A percentile compares a stretch with the other conserved stretches of the same genome.
Evolutionary conservation across 345 rosid species (phyloP).

Genomic region (Citrus hindsii): DNA sequence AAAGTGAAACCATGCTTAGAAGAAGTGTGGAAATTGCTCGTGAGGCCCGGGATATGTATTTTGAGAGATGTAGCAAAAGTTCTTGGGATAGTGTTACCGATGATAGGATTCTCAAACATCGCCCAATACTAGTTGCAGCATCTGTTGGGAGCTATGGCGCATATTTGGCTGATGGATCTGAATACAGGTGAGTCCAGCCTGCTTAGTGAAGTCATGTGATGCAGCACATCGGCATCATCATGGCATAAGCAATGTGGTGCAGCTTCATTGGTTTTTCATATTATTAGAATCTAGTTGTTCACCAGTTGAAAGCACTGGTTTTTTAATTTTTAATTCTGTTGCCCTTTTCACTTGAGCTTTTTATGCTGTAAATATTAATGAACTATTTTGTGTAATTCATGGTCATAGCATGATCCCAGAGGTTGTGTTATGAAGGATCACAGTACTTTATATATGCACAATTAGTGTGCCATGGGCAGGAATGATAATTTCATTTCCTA

Average conservation of each 20-base stretch:
- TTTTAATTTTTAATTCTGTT: neutral
- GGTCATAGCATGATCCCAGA: neutral
- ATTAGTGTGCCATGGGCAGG: neutral
- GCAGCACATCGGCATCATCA: neutral
- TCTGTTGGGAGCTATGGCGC: slow-evolving; percentile 90
- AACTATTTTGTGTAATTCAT: neutral
- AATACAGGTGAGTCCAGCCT: slow-evolving; percentile 53
- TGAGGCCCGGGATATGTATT: slow-evolving; percentile 57
- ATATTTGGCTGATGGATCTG: slow-evolving; percentile 86
- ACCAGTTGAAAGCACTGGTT: neutral
- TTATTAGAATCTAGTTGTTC: neutral
- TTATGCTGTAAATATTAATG: neutral
- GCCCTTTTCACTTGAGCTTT: neutral
- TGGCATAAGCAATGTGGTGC: neutral
- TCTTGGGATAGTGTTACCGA: slow-evolving; percentile 18
- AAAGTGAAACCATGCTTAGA: slow-evolving; percentile 56
- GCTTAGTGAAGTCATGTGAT: neutral
- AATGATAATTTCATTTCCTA: neutral
- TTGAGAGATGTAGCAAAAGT: slow-evolving; percentile 38
- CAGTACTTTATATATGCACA: neutral
- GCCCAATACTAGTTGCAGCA: slow-evolving; percentile 69
- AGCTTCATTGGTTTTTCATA: neutral
- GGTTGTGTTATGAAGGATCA: neutral
- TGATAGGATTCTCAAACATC: slow-evolving; percentile 39
- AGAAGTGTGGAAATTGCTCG: slow-evolving; percentile 70